Evolutionary conservation across 2,329 filamentous ascomycete species (phyloP), one percentile per base, ranked within the genome.

Genomic region (Lecanicillium sp.): DNA sequence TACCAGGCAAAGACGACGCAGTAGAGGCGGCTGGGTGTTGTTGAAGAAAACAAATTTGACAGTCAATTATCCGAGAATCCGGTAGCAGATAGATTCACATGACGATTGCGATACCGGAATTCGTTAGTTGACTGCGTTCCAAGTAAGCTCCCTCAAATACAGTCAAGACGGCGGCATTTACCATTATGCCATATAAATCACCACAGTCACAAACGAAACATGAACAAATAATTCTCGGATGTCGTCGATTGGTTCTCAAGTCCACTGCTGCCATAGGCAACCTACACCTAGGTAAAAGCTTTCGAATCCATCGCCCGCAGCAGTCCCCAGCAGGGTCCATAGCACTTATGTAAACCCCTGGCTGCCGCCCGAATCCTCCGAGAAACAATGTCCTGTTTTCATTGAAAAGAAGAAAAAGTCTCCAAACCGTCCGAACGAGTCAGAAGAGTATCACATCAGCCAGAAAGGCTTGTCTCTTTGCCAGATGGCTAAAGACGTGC

Each of bases 191-290:
- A 25, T 11, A 25, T 11, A 25, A 33, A 16, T 17, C 30, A 33
- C 29, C n/a, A 40, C 14, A 34, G 22, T n/a, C 30, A 38, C 19
- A 29, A 13, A 8, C 18, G 11, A 25, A 25, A 6, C 8, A 27
- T 11, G 8, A 17, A 14, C 17, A 17, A 20, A 8, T 25, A 32
- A 12, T 27, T 32, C 29, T 41, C 33, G 27, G 33, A 29, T 41
- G 15, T 36, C 38, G 38, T 41, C 38, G 38, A 41, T 41, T 41
- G 28, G 20, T 14, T 22, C 38, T 19, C 29, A 25, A 30, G 33
- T 36, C 31, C 20, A 28, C 15, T 18, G 32, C 31, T 22, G 19
- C 16, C 19, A 27, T 13, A 12, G 5, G 30, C 17, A 32, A 20
- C 33, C 20, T 16, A 25, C 32, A 27, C n/a, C 15, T 25, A n/a